Evolutionary conservation across 2,329 filamentous ascomycete species (phyloP).

Genomic region (Teratosphaeria nubilosa): DNA sequence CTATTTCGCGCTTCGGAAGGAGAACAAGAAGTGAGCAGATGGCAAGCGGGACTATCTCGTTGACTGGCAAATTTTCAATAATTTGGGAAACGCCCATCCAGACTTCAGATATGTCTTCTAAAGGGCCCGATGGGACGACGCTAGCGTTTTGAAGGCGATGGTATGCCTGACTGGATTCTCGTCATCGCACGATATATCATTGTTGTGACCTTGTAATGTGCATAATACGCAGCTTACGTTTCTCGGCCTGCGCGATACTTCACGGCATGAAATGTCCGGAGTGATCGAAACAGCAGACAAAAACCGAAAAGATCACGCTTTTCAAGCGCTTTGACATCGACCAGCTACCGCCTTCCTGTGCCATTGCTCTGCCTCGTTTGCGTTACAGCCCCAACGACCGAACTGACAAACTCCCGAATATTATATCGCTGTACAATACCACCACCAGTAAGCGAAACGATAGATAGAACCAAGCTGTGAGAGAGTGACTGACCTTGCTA

Average conservation of each 20-base stretch:
- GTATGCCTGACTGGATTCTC: background rate
- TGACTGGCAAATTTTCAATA: constrained; percentile 29
- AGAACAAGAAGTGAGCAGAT: constrained; percentile 39
- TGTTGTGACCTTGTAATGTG: background rate
- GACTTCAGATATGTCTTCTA: constrained; percentile 34
- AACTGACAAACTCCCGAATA: constrained; percentile 40
- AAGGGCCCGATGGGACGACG: background rate
- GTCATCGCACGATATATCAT: background rate
- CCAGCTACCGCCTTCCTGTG: constrained; percentile 26
- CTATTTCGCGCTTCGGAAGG: constrained; percentile 31
- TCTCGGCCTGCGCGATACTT: background rate
- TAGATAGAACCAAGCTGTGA: background rate
- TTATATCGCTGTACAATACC: constrained; percentile 35
- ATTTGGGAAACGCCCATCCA: constrained; percentile 45
- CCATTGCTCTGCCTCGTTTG: constrained; percentile 34
- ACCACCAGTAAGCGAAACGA: constrained; percentile 21
- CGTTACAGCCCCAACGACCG: constrained; percentile 37
- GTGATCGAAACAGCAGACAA: background rate
- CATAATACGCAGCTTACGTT: background rate
- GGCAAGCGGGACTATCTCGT: constrained; percentile 39
- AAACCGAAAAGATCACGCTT: constrained; percentile 27
- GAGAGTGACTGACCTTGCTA: background rate
- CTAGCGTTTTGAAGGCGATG: background rate
- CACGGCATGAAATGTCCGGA: background rate
- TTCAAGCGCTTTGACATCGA: constrained; percentile 39